Percentiles rank a stretch among this genome's conserved stretches.
These are phyloP conservation scores for Orbilia quercus DNA, from an alignment of 2,329 filamentous ascomycete species.

Conservation along the genomic window DNA sequence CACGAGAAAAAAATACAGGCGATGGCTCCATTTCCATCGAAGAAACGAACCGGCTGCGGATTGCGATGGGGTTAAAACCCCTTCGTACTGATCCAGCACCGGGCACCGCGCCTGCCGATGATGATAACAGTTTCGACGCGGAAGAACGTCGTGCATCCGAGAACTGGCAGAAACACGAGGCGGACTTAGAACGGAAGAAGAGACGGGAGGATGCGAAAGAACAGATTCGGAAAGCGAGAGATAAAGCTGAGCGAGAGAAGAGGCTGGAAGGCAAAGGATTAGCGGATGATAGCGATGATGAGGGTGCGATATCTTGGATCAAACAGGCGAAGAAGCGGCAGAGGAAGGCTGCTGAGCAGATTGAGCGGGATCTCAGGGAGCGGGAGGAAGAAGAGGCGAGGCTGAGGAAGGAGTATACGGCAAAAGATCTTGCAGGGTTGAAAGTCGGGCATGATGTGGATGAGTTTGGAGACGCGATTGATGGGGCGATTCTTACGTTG, in stretches of 20 bases:
- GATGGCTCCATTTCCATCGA: conserved; percentile 76
- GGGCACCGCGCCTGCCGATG: conserved; percentile 59
- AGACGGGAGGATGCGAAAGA: conserved; percentile 80
- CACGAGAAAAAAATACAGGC: conserved; percentile 64
- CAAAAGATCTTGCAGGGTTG: conserved; percentile 86
- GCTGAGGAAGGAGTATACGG: conserved; percentile 75
- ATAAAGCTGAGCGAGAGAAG: conserved; percentile 79
- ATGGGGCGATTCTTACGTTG: conserved; percentile 91
- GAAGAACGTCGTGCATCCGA: conserved; percentile 65
- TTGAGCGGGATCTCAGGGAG: conserved; percentile 72
- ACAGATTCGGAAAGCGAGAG: conserved; percentile 86
- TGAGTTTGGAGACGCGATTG: conserved; percentile 78
- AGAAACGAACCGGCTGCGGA: conserved; percentile 91
- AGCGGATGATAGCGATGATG: conserved; percentile 74
- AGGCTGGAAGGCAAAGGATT: conserved; percentile 84
- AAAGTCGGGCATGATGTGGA: conserved; percentile 89
- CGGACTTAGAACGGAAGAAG: conserved; percentile 79
- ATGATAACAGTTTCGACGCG: conserved; percentile 76
- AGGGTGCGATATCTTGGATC: conserved; percentile 83
- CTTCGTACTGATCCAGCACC: conserved; percentile 75
- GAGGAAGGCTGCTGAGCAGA: conserved; percentile 82
- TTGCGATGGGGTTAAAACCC: conserved; percentile 88
- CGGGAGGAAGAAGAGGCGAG: conserved; percentile 80
- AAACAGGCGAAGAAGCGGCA: conserved; percentile 91
- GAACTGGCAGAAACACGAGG: conserved; percentile 69